Conservation (phyloP, 1,139 yeast species). For the Saccharomyces hybrid region DNA sequence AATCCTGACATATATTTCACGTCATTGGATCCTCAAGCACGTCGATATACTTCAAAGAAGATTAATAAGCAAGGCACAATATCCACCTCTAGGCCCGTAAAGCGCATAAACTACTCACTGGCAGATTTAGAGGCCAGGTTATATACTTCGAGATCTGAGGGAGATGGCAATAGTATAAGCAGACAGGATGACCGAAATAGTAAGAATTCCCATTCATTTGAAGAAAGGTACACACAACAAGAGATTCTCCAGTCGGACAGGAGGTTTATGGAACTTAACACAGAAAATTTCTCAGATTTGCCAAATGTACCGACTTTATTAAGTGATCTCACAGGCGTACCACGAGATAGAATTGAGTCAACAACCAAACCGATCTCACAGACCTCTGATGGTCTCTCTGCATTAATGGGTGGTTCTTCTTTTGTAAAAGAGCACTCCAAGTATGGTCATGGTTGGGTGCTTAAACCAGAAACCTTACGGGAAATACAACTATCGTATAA, state of each 20-base stretch:
- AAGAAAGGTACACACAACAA: constrained; percentile 24
- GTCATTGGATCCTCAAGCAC: constrained; percentile 20
- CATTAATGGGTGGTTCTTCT: constrained; percentile 9
- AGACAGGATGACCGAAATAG: constrained; percentile 4
- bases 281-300: constrained; percentile 26
- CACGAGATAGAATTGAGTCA: constrained; percentile 26
- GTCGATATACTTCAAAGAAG: constrained; percentile 11
- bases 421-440: constrained; percentile 15
- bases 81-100: constrained; percentile 21
- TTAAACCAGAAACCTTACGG: constrained; percentile 22
- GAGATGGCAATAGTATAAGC: constrained; percentile 5
- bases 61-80: constrained; percentile 7
- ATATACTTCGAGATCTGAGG: constrained; percentile 17
- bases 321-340: constrained; percentile 26
- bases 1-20: constrained; percentile 30
- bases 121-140: constrained; percentile 30
- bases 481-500: constrained; percentile 24
- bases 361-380: constrained; percentile 11
- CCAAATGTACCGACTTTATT: constrained; percentile 25
- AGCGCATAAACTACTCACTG: constrained; percentile 29
- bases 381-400: constrained; percentile 8
- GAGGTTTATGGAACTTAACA: constrained; percentile 29
- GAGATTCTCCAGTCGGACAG: constrained; percentile 28
- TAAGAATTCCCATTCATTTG: constrained; percentile 7
- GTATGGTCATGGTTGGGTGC: constrained; percentile 8